Evolutionary conservation across 2,329 filamentous ascomycete species (phyloP).

Genomic region (Grosmannia serpens): DNA sequence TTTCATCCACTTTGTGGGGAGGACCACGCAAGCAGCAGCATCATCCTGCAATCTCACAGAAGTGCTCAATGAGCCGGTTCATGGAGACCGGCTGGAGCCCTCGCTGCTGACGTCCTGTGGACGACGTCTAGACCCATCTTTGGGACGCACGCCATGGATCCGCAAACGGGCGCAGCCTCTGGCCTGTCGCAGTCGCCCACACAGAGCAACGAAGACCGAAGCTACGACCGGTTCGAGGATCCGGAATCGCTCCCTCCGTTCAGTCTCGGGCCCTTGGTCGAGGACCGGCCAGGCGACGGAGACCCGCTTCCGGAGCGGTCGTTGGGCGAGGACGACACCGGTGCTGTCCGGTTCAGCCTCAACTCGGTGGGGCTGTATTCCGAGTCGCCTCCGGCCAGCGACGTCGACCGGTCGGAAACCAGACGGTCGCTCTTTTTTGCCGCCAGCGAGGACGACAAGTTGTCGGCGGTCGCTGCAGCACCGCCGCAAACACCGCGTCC

Average conservation of each 20-base stretch:
- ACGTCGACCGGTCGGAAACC: neutral
- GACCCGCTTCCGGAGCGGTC: conserved; percentile 14
- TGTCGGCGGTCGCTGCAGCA: neutral
- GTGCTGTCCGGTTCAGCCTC: conserved; percentile 33
- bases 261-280: conserved; percentile 11
- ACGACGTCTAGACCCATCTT: neutral
- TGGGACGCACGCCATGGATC: conserved; percentile 2
- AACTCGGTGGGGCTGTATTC: conserved; percentile 20
- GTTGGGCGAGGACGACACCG: conserved; percentile 35
- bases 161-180: neutral
- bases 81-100: neutral
- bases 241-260: conserved; percentile 5
- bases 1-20: neutral
- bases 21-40: neutral
- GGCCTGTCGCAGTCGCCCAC: conserved; percentile 39
- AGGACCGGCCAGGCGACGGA: conserved; percentile 5
- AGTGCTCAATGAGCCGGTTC: neutral
- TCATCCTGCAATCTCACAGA: neutral
- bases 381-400: conserved; percentile 15
- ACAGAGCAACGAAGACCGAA: conserved; percentile 43
- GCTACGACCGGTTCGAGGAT: conserved; percentile 35
- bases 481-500: conserved; percentile 37
- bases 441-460: neutral
- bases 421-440: conserved; percentile 4
- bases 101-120: neutral